A percentile compares a stretch with the other conserved stretches of the same genome.
These are phyloP conservation scores for Salix exigua DNA, from an alignment of 345 rosid species.

Conservation along the genomic window DNA sequence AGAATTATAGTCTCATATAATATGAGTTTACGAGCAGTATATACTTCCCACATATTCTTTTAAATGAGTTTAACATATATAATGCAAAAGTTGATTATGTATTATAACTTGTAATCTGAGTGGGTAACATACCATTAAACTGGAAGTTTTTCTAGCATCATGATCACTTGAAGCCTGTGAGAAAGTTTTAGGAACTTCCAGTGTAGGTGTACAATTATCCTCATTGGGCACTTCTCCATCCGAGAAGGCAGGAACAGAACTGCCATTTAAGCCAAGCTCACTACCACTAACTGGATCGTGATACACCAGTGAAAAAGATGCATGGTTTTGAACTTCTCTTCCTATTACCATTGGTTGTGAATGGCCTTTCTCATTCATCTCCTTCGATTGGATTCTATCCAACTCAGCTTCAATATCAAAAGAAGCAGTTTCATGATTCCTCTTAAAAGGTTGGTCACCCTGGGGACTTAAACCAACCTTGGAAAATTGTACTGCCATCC, in stretches of 20 bases:
- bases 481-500: slow-evolving; percentile 50
- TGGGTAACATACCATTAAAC: slow-evolving; percentile 35
- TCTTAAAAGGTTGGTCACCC: slow-evolving; percentile 20
- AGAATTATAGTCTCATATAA: not conserved
- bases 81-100: too few relatives aligned
- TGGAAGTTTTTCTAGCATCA: slow-evolving; percentile 19
- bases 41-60: not conserved
- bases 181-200: slow-evolving; percentile 18
- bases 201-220: slow-evolving; percentile 1
- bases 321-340: slow-evolving; percentile 11
- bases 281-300: slow-evolving; percentile 10
- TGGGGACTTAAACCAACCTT: slow-evolving; percentile 53
- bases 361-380: slow-evolving; percentile 12
- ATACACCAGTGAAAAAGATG: slow-evolving; percentile 14
- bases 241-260: slow-evolving; percentile 17
- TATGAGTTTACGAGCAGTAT: not conserved
- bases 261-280: slow-evolving; percentile 13
- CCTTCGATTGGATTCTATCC: not conserved
- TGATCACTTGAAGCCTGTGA: not conserved
- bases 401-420: slow-evolving; percentile 24
- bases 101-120: not conserved
- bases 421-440: slow-evolving; percentile 16
- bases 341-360: slow-evolving; percentile 17
- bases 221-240: slow-evolving; percentile 26
- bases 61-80: not conserved